These are phyloP conservation scores for Daedalea quercina DNA, from an alignment of 768 basidiomycete species.

Conservation along the genomic window DNA sequence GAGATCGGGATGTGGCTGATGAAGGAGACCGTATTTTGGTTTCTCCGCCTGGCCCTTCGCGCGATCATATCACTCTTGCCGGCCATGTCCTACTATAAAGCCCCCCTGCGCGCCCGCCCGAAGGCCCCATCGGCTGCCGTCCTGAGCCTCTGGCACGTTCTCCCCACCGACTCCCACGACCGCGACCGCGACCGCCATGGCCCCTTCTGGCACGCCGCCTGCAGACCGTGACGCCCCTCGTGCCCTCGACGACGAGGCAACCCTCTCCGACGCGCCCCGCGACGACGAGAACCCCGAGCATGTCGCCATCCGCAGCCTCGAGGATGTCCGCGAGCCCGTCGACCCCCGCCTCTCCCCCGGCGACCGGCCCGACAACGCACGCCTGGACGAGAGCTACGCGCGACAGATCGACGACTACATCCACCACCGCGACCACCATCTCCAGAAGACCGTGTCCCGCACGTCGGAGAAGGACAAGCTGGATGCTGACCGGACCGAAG, in stretches of 20 bases:
- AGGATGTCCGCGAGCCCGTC: conserved; percentile 23
- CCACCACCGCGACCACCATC: conserved; percentile 16
- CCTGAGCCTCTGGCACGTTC: too few species aligned
- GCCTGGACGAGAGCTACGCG: conserved; percentile 27
- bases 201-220: too few species aligned
- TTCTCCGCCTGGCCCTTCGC: too few species aligned
- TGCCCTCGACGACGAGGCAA: conserved; percentile 9
- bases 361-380: conserved; percentile 24
- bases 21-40: too few species aligned
- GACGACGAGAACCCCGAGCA: conserved; percentile 7
- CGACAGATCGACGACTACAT: conserved; percentile 27
- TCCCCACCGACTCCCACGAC: neutral
- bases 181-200: neutral
- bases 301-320: conserved; percentile 11
- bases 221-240: neutral
- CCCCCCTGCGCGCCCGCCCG: too few species aligned
- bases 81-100: too few species aligned
- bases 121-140: too few species aligned
- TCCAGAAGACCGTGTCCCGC: conserved; percentile 5
- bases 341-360: conserved; percentile 32
- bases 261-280: conserved; percentile 1
- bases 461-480: conserved; percentile 1
- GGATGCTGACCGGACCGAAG: neutral
- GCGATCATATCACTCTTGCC: too few species aligned
- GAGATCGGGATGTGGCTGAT: too few species aligned